phyloP scores from a whole-genome alignment of 1,284 basidiomycete genomes.

The Marasmius oreades region DNA sequence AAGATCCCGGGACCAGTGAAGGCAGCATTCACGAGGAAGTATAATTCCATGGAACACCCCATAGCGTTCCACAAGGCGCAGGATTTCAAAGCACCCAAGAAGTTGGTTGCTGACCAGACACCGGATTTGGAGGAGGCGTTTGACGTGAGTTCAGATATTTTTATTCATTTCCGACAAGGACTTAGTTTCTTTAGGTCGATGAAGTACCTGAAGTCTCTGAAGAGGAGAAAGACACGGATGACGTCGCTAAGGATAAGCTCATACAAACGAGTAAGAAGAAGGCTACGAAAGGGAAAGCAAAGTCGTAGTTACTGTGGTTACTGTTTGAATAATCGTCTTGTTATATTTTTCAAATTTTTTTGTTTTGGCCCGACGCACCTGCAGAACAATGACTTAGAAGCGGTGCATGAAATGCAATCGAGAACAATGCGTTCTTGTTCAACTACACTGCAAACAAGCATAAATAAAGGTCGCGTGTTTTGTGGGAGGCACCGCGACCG shows the following conservation, averaged over 20 bases:
- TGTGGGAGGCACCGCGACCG: background rate
- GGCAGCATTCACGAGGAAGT: slow-evolving; percentile 84
- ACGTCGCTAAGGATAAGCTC: slow-evolving; percentile 46
- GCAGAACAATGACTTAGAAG: too few species aligned
- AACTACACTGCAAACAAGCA: background rate
- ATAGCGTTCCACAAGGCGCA: slow-evolving; percentile 87
- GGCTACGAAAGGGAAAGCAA: slow-evolving; percentile 16
- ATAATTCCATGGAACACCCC: slow-evolving; percentile 84
- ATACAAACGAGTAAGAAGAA: slow-evolving; percentile 44
- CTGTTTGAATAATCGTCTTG: background rate
- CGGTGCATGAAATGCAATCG: too few species aligned
- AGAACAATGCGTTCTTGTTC: too few species aligned
- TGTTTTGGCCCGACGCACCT: background rate
- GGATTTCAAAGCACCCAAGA: slow-evolving; percentile 75
- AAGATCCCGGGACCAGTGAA: slow-evolving; percentile 84
- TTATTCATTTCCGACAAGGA: background rate
- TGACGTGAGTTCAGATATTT: slow-evolving; percentile 35
- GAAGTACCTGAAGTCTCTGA: slow-evolving; percentile 47
- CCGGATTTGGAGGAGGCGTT: slow-evolving; percentile 91
- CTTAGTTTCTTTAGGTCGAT: slow-evolving; percentile 34
- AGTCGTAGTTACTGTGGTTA: background rate
- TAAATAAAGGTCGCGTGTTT: background rate
- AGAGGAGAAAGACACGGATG: slow-evolving; percentile 43
- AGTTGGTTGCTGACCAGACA: slow-evolving; percentile 64
- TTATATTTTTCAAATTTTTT: background rate